Evolutionary conservation across 2,329 filamentous ascomycete genomes (phyloP).

Genomic region (Aspergillus sp.): DNA sequence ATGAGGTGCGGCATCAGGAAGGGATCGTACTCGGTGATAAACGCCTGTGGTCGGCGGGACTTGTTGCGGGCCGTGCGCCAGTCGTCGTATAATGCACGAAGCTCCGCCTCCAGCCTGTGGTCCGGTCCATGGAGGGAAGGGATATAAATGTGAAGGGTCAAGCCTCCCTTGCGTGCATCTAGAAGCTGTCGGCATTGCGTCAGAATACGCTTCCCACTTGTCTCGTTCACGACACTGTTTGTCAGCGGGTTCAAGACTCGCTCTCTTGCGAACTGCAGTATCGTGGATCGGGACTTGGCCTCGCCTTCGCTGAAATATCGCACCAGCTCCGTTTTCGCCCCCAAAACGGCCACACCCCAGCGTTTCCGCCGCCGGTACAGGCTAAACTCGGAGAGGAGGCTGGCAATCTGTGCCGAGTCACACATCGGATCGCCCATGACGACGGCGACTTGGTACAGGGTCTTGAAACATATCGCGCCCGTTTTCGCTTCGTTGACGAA

Average conservation of each 20-base stretch:
- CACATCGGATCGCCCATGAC: conserved; percentile 49
- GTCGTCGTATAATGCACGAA: conserved; percentile 42
- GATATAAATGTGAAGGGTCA: conserved; percentile 41
- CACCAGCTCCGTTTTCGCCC: conserved; percentile 40
- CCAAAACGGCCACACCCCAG: conserved; percentile 43
- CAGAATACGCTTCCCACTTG: conserved; percentile 43
- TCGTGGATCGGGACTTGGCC: conserved; percentile 36
- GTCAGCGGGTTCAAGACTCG: conserved; percentile 47
- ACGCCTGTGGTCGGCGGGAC: conserved; percentile 35
- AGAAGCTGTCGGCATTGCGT: conserved; percentile 44
- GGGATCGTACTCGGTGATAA: conserved; percentile 48
- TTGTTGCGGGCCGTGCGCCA: conserved; percentile 45
- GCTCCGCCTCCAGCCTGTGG: conserved; percentile 34
- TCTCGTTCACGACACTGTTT: conserved; percentile 44
- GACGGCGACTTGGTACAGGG: conserved; percentile 42
- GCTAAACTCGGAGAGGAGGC: conserved; percentile 42
- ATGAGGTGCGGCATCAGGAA: conserved; percentile 45
- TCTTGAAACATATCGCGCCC: conserved; percentile 46
- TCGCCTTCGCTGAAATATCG: conserved; percentile 28
- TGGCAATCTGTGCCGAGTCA: conserved; percentile 26
- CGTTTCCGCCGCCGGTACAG: conserved; percentile 35
- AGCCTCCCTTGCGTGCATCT: conserved; percentile 37
- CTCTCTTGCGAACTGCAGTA: conserved; percentile 45
- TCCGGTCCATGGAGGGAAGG: conserved; percentile 36
- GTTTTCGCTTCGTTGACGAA: conserved; percentile 43